Conservation (phyloP, 768 basidiomycete genomes). For the Infundibulicybe gibba region DNA sequence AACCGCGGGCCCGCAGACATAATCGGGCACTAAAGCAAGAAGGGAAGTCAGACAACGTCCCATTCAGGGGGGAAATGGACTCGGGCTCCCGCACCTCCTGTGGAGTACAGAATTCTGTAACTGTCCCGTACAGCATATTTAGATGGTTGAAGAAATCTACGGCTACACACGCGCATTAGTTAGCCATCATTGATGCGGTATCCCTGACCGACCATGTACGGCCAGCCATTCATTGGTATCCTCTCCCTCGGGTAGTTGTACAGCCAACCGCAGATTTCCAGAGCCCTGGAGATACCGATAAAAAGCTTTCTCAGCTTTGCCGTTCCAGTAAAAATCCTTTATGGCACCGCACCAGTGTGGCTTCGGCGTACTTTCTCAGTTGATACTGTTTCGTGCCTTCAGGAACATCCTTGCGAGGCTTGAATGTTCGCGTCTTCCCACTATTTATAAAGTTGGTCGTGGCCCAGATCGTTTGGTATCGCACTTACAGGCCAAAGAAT, state of each 20-base stretch:
- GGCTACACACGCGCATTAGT: conserved; percentile 42
- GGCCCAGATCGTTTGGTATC: background rate
- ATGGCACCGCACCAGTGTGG: conserved; percentile 66
- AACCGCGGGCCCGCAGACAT: conserved; percentile 96
- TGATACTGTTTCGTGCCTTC: conserved; percentile 99
- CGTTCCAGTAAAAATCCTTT: background rate
- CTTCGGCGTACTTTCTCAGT: conserved; percentile 95
- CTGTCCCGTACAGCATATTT: conserved; percentile 98
- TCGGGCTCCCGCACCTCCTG: conserved; percentile 62
- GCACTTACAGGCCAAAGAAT: conserved; percentile 82
- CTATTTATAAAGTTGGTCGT: conserved; percentile 28
- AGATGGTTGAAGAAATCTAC: conserved; percentile 99
- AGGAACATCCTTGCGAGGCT: conserved; percentile 90
- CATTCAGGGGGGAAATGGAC: background rate
- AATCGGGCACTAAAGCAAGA: conserved; percentile 69
- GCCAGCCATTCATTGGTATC: conserved; percentile 99
- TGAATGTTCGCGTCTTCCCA: conserved; percentile 93
- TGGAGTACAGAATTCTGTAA: conserved; percentile 96
- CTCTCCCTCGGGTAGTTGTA: conserved; percentile 94
- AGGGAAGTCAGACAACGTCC: background rate
- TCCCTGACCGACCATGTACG: conserved; percentile 76
- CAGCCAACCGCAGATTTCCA: conserved; percentile 89
- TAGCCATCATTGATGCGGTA: background rate
- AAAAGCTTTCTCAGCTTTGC: background rate
- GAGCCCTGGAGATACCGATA: conserved; percentile 62